Percentiles rank a stretch among this genome's conserved stretches.
phyloP scores from a whole-genome alignment of 805 yeast species.

The Metschnikowia kunwiensis region DNA sequence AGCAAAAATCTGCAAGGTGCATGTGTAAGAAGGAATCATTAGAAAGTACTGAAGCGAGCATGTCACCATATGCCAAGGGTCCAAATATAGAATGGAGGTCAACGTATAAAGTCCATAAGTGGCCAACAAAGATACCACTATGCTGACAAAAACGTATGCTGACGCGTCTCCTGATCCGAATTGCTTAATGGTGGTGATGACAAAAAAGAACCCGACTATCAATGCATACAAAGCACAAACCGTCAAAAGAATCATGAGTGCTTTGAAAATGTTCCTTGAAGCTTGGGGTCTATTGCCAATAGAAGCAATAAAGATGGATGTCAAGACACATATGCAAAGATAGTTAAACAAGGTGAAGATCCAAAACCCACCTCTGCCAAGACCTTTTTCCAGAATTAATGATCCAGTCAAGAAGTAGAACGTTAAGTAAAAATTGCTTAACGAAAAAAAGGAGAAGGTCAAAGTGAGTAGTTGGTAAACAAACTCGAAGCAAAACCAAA shows the following conservation, averaged over 20 bases:
- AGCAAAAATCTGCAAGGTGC: slow-evolving; percentile 92
- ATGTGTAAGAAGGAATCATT: slow-evolving; percentile 86
- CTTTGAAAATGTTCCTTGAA: slow-evolving; percentile 72
- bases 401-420: slow-evolving; percentile 41
- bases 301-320: slow-evolving; percentile 87
- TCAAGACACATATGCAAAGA: slow-evolving; percentile 73
- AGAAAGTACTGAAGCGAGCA: slow-evolving; percentile 85
- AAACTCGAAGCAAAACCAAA: slow-evolving; percentile 26
- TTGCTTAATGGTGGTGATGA: slow-evolving; percentile 48
- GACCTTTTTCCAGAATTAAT: slow-evolving; percentile 41
- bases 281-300: slow-evolving; percentile 99
- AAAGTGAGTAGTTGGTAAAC: slow-evolving; percentile 23
- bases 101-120: slow-evolving; percentile 87
- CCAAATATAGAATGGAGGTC: slow-evolving; percentile 81
- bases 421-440: slow-evolving; percentile 28
- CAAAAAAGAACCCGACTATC: slow-evolving; percentile 78
- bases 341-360: slow-evolving; percentile 84
- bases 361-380: slow-evolving; percentile 76
- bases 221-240: slow-evolving; percentile 80
- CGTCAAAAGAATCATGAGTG: slow-evolving; percentile 68
- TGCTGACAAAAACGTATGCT: slow-evolving; percentile 59
- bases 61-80: slow-evolving; percentile 94
- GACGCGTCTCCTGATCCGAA: slow-evolving; percentile 43
- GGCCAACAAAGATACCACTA: slow-evolving; percentile 79
- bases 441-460: slow-evolving; percentile 25